phyloP scores from a whole-genome alignment of 2,329 filamentous ascomycete genomes.

The Thielaviopsis populi region DNA sequence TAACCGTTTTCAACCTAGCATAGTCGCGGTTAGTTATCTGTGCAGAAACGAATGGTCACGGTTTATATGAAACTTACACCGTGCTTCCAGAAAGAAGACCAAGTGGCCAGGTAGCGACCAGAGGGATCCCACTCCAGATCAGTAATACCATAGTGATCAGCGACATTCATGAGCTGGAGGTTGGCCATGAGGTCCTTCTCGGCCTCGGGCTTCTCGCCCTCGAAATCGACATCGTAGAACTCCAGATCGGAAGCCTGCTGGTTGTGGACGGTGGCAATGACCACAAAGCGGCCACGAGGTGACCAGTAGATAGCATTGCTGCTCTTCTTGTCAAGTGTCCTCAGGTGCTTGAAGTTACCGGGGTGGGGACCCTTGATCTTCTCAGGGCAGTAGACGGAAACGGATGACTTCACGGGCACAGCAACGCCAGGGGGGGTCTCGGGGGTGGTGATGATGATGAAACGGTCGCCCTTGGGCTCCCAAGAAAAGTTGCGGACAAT shows the following conservation, averaged over 20 bases:
- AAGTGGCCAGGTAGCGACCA: conserved; percentile 83
- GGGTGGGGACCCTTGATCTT: conserved; percentile 68
- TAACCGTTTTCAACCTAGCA: conserved; percentile 69
- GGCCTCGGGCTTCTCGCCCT: conserved; percentile 84
- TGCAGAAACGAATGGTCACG: too few relatives aligned
- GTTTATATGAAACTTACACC: conserved; percentile 47
- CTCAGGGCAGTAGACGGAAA: conserved; percentile 93
- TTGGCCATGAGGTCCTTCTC: conserved; percentile 94
- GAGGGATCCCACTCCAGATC: conserved; percentile 98
- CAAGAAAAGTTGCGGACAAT: conserved; percentile 99
- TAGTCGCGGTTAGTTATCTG: background rate
- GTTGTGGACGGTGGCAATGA: conserved; percentile 84
- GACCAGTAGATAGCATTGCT: conserved; percentile 99
- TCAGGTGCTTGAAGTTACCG: conserved; percentile 92
- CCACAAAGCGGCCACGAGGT: conserved; percentile 83
- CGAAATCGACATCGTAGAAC: conserved; percentile 95
- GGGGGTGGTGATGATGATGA: conserved; percentile 89
- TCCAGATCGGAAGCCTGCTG: conserved; percentile 90
- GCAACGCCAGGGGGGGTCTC: conserved; percentile 66
- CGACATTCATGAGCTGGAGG: conserved; percentile 82
- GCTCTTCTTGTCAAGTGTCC: conserved; percentile 96
- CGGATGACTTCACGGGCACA: conserved; percentile 82
- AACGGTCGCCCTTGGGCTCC: conserved; percentile 96
- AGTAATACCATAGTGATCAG: conserved; percentile 93
- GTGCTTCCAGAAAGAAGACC: conserved; percentile 92